Evolutionary conservation across 2,329 filamentous ascomycete genomes (phyloP).

Genomic region (Scedosporium minutisporum): DNA sequence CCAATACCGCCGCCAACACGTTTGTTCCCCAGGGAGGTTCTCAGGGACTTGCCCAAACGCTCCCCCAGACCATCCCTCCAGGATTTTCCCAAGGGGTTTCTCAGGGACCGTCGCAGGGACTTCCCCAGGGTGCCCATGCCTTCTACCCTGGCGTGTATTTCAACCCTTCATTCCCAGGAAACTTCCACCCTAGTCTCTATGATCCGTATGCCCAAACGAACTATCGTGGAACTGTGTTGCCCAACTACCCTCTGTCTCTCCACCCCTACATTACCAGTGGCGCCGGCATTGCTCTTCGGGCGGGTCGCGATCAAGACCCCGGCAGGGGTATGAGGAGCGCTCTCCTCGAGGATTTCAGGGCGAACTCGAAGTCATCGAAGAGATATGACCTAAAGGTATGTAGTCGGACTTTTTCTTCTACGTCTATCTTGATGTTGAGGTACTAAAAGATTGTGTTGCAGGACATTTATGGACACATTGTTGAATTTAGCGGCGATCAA

Average conservation of each 20-base stretch:
- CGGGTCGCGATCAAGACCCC: conserved; percentile 46
- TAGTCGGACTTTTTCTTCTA: background rate
- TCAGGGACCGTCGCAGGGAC: too few species aligned
- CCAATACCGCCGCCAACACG: conserved; percentile 23
- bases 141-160: conserved; percentile 23
- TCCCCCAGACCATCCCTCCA: too few species aligned
- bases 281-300: conserved; percentile 20
- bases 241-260: conserved; percentile 23
- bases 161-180: conserved; percentile 19
- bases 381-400: conserved; percentile 69
- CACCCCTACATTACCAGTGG: conserved; percentile 17
- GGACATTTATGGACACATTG: conserved; percentile 79
- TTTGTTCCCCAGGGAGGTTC: conserved; percentile 12
- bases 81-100: too few species aligned
- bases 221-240: conserved; percentile 25
- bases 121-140: conserved; percentile 15
- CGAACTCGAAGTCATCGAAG: conserved; percentile 59
- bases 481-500: conserved; percentile 93
- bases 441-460: conserved; percentile 16
- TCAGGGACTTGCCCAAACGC: too few species aligned
- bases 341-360: conserved; percentile 71
- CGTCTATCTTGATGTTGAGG: background rate
- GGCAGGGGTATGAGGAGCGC: conserved; percentile 51
- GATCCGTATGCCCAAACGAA: conserved; percentile 24
- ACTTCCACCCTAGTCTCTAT: conserved; percentile 25